phyloP scores from a whole-genome alignment of 164 flowering plant species.

The Magnolia officinalis region DNA sequence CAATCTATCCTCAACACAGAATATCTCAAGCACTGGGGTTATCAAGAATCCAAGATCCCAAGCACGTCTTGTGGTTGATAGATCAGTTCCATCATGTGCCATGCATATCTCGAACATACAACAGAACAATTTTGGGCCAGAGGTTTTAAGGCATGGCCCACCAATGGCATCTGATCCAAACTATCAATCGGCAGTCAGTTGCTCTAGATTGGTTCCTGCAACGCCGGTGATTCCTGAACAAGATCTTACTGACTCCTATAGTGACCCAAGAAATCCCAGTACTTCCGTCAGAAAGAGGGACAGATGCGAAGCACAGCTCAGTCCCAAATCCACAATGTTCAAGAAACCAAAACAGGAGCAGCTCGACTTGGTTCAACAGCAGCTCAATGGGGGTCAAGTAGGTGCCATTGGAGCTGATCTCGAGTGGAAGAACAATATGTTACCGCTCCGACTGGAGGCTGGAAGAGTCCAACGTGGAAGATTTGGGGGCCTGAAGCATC shows the following conservation, averaged over 20 bases:
- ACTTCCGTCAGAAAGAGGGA: slow-evolving; percentile 58
- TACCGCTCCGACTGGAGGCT: slow-evolving; percentile 48
- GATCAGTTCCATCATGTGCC: slow-evolving; percentile 2
- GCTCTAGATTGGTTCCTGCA: slow-evolving; percentile 33
- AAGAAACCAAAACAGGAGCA: slow-evolving; percentile 53
- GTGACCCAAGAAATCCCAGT: slow-evolving; percentile 40
- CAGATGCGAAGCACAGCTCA: slow-evolving; percentile 46
- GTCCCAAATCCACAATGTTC: slow-evolving; percentile 36
- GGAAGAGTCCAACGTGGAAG: slow-evolving; percentile 36
- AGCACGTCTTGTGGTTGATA: slow-evolving; percentile 22
- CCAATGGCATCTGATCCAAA: slow-evolving; percentile 43
- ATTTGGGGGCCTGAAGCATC: slow-evolving; percentile 35
- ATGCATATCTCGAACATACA: slow-evolving; percentile 4
- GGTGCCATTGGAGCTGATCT: slow-evolving; percentile 62
- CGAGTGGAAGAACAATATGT: slow-evolving; percentile 55
- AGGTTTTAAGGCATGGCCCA: slow-evolving; percentile 34
- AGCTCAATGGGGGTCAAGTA: slow-evolving; percentile 32
- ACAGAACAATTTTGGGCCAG: slow-evolving; percentile 28
- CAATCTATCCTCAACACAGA: slow-evolving; percentile 59
- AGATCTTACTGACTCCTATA: slow-evolving; percentile 56
- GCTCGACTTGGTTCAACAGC: slow-evolving; percentile 27
- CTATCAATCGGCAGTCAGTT: slow-evolving; percentile 42
- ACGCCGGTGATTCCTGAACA: slow-evolving; percentile 40
- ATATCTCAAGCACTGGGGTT: slow-evolving; percentile 50
- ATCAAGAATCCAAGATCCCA: slow-evolving; percentile 51